Conservation (phyloP, 306 rosid genomes). For the Inga leiocalycina region DNA sequence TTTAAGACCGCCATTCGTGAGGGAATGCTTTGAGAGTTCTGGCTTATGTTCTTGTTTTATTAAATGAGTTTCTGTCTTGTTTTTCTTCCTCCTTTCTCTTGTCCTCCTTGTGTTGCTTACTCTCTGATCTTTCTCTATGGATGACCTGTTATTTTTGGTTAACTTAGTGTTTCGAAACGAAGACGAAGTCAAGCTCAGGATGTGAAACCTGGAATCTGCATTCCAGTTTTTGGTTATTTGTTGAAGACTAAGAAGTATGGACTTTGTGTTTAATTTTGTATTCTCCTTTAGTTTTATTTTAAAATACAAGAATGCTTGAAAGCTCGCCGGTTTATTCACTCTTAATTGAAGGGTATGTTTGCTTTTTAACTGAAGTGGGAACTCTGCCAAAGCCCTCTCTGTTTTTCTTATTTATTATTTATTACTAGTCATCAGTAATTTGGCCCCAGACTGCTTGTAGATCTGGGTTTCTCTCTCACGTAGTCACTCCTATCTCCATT, state of each 20-base stretch:
- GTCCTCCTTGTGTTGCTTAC: neutral
- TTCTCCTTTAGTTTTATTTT: neutral
- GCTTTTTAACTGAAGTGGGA: neutral
- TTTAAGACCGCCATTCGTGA: neutral
- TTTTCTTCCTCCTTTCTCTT: neutral
- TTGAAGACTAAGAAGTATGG: neutral
- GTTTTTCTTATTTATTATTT: slow-evolving; percentile 16
- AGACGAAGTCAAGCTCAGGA: slow-evolving; percentile 9
- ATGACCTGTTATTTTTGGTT: neutral
- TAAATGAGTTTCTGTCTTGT: neutral
- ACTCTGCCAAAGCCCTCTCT: slow-evolving; percentile 15
- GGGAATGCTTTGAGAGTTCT: neutral
- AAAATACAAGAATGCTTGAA: neutral
- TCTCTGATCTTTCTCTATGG: neutral
- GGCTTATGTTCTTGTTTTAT: neutral
- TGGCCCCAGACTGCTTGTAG: slow-evolving; percentile 32
- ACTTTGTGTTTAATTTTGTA: neutral
- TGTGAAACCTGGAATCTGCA: slow-evolving; percentile 3
- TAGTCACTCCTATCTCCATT: neutral
- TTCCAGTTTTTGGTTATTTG: neutral
- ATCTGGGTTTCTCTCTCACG: slow-evolving; percentile 36
- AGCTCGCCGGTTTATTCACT: neutral
- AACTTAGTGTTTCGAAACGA: slow-evolving; percentile 14
- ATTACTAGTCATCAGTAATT: slow-evolving; percentile 25
- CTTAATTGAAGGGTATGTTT: neutral